Conservation (phyloP, 2,329 filamentous ascomycete species). For the Onygenales sp. region DNA sequence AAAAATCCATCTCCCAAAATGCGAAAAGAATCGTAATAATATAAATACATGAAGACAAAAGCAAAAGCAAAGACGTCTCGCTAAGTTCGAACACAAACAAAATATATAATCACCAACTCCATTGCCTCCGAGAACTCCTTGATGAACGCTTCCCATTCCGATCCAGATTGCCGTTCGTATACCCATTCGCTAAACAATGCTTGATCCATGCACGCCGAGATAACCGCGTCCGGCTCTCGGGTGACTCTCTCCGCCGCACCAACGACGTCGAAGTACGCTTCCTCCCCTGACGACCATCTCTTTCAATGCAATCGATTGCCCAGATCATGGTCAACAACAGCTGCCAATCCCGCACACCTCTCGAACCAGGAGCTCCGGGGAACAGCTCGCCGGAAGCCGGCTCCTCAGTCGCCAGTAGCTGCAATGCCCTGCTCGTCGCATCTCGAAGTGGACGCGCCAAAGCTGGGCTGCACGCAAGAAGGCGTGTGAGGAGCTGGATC, state of each 20-base stretch:
- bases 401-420: constrained; percentile 38
- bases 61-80: neutral
- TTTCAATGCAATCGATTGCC: constrained; percentile 35
- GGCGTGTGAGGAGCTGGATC: constrained; percentile 40
- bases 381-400: constrained; percentile 21
- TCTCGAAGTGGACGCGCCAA: constrained; percentile 45
- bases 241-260: neutral
- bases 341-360: constrained; percentile 31
- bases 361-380: constrained; percentile 22
- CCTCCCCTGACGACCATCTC: constrained; percentile 21
- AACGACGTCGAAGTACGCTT: neutral
- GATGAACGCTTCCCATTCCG: neutral
- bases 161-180: no score
- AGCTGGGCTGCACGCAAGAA: constrained; percentile 44
- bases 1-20: no score
- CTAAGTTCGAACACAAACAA: neutral
- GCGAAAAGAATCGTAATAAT: neutral
- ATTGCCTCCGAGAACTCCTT: neutral
- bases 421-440: constrained; percentile 46
- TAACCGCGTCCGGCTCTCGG: constrained; percentile 1
- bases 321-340: constrained; percentile 37
- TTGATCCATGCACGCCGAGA: neutral
- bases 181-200: neutral
- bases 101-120: neutral
- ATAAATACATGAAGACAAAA: neutral